phyloP scores from a whole-genome alignment of 768 basidiomycete species.

The Postia placenta region DNA sequence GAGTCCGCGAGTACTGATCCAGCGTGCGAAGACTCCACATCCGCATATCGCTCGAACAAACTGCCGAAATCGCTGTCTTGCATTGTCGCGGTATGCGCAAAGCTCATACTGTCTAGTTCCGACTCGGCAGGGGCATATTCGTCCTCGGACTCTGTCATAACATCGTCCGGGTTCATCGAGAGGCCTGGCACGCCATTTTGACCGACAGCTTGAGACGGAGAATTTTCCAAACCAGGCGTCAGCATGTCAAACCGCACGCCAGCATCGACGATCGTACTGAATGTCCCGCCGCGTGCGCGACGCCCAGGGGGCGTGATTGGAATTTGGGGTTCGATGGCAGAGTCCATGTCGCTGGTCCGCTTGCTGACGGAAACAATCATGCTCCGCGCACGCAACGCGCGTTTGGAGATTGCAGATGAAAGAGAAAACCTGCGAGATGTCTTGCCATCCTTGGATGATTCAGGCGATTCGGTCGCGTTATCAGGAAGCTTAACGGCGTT shows the following conservation, averaged over 20 bases:
- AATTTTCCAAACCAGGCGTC: background rate
- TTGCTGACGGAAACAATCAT: slow-evolving; percentile 1
- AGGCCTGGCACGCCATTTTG: background rate
- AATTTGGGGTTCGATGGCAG: background rate
- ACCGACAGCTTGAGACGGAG: background rate
- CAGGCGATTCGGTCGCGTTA: background rate
- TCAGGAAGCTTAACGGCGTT: background rate
- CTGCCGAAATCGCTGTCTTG: background rate
- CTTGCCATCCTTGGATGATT: background rate
- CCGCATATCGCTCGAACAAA: no score
- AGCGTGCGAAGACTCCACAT: no score
- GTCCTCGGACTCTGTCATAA: slow-evolving; percentile 6
- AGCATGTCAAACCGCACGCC: slow-evolving; percentile 10
- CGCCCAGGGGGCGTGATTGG: background rate
- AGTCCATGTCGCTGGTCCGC: background rate
- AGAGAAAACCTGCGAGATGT: slow-evolving; percentile 20
- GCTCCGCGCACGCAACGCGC: slow-evolving; percentile 13
- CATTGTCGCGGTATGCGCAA: slow-evolving; percentile 13
- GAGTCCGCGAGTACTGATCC: no score
- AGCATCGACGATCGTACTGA: slow-evolving; percentile 3
- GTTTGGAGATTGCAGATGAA: slow-evolving; percentile 17
- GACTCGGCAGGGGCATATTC: slow-evolving; percentile 13
- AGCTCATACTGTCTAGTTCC: slow-evolving; percentile 23
- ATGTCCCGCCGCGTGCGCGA: background rate
- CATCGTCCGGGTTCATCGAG: slow-evolving; percentile 1